Conservation (phyloP, 768 basidiomycete genomes). For the Panellus pusillus region DNA sequence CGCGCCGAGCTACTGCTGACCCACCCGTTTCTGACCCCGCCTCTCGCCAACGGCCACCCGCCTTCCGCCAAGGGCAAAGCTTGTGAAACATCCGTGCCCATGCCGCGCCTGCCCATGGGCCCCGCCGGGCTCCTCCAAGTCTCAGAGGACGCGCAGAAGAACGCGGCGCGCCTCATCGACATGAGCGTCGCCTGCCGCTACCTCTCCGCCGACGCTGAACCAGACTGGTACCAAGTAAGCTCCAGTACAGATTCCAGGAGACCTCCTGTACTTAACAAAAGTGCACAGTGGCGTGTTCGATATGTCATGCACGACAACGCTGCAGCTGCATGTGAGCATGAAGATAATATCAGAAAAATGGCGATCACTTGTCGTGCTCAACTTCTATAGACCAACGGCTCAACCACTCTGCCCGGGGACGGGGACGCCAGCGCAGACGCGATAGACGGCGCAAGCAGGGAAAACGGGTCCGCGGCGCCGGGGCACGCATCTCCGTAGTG, state of each 20-base stretch:
- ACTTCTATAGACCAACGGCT: slow-evolving; percentile 4
- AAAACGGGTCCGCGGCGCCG: too few species aligned
- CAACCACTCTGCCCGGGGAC: slow-evolving; percentile 46
- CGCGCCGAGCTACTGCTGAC: slow-evolving; percentile 91
- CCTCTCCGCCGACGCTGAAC: slow-evolving; percentile 72
- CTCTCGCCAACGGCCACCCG: slow-evolving; percentile 44
- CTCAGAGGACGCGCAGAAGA: slow-evolving; percentile 61
- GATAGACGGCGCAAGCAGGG: too few species aligned
- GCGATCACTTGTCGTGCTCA: not conserved
- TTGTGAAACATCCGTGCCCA: slow-evolving; percentile 45
- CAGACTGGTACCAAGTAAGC: slow-evolving; percentile 42
- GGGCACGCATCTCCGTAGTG: too few species aligned
- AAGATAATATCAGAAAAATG: slow-evolving; percentile 36
- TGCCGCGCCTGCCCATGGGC: slow-evolving; percentile 67
- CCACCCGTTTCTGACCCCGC: slow-evolving; percentile 68
- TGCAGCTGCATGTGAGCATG: slow-evolving; percentile 53
- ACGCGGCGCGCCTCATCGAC: slow-evolving; percentile 80
- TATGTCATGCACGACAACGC: slow-evolving; percentile 36
- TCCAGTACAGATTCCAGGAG: not conserved
- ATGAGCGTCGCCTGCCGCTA: slow-evolving; percentile 96
- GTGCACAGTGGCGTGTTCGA: slow-evolving; percentile 49
- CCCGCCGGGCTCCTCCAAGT: slow-evolving; percentile 72
- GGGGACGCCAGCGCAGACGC: too few species aligned
- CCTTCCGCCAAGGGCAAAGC: slow-evolving; percentile 58
- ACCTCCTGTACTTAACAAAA: not conserved